Percentiles rank a stretch among this genome's conserved stretches.
These are phyloP conservation scores for Serendipita sp. DNA, from an alignment of 768 basidiomycete species.

Conservation along the genomic window DNA sequence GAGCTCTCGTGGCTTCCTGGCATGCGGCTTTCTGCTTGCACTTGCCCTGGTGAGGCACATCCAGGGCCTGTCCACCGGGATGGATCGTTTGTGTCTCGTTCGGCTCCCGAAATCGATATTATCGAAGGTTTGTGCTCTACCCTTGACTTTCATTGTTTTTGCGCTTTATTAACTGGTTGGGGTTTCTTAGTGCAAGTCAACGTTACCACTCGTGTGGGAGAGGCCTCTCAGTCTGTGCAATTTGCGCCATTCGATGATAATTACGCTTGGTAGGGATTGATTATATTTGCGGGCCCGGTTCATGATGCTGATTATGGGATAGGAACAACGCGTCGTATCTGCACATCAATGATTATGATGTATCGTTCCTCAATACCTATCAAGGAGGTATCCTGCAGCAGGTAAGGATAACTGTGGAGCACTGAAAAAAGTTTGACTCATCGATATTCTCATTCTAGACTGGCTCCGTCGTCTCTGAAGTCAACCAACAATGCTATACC, in stretches of 20 bases:
- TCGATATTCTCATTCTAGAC: conserved; percentile 17
- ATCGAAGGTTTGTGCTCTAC: conserved; percentile 59
- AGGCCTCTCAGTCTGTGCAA: conserved; percentile 68
- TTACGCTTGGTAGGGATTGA: conserved; percentile 36
- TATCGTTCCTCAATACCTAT: conserved; percentile 45
- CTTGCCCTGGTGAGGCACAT: conserved; percentile 77
- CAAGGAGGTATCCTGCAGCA: conserved; percentile 70
- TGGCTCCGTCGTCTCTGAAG: conserved; percentile 49
- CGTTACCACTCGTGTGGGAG: conserved; percentile 29
- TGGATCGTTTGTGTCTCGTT: conserved; percentile 63
- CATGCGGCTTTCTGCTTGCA: conserved; percentile 76
- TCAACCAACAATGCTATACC: conserved; percentile 59
- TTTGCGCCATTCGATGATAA: conserved; percentile 58
- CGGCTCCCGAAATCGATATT: conserved; percentile 82
- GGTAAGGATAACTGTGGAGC: conserved; percentile 14
- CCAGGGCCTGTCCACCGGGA: conserved; percentile 70
- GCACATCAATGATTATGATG: conserved; percentile 34
- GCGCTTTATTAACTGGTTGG: conserved; percentile 18
- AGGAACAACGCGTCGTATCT: conserved; percentile 34
- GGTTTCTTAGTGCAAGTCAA: conserved; percentile 38
- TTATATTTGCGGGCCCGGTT: too few species aligned
- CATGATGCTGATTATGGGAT: too few species aligned
- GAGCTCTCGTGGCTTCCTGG: conserved; percentile 74
- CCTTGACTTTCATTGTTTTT: neutral
- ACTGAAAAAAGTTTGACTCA: neutral